Conservation (phyloP, 2,329 filamentous ascomycete species). For the Raffaelea albimanens region DNA sequence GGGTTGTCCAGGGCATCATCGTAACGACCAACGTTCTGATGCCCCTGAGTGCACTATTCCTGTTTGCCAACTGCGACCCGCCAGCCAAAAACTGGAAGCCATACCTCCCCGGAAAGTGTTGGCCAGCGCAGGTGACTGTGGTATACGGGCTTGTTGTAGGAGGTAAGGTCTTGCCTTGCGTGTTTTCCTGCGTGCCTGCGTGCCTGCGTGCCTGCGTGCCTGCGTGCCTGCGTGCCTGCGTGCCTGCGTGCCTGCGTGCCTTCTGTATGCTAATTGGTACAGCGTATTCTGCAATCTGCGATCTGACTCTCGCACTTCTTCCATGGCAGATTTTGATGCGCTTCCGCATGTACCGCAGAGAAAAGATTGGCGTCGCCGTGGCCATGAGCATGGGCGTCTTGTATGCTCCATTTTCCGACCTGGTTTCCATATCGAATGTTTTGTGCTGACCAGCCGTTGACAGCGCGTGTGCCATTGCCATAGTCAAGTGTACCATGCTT, state of each 20-base stretch:
- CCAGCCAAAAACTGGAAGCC: slow-evolving; percentile 17
- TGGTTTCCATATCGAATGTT: too few relatives aligned
- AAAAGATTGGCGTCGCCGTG: slow-evolving; percentile 19
- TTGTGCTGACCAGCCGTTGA: not conserved
- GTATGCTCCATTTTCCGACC: slow-evolving; percentile 3
- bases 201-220: too few relatives aligned
- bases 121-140: slow-evolving; percentile 13
- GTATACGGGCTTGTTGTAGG: slow-evolving; percentile 16
- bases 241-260: too few relatives aligned
- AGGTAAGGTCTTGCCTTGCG: slow-evolving; percentile 10
- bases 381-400: slow-evolving; percentile 24
- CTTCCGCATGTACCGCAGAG: slow-evolving; percentile 19
- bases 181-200: not conserved
- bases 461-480: slow-evolving; percentile 16
- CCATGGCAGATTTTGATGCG: slow-evolving; percentile 20
- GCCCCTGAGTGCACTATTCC: slow-evolving; percentile 16
- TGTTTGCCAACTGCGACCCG: slow-evolving; percentile 17
- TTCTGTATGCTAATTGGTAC: too few relatives aligned
- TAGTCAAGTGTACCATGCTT: slow-evolving; percentile 17
- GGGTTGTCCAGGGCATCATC: slow-evolving; percentile 21
- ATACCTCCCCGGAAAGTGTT: slow-evolving; percentile 16
- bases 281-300: slow-evolving; percentile 17
- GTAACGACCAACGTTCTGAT: slow-evolving; percentile 21
- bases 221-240: too few relatives aligned
- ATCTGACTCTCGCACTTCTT: slow-evolving; percentile 18